Base-by-base conservation (phyloP, 23 red algal species). In the Gracilaria caudata region DNA sequence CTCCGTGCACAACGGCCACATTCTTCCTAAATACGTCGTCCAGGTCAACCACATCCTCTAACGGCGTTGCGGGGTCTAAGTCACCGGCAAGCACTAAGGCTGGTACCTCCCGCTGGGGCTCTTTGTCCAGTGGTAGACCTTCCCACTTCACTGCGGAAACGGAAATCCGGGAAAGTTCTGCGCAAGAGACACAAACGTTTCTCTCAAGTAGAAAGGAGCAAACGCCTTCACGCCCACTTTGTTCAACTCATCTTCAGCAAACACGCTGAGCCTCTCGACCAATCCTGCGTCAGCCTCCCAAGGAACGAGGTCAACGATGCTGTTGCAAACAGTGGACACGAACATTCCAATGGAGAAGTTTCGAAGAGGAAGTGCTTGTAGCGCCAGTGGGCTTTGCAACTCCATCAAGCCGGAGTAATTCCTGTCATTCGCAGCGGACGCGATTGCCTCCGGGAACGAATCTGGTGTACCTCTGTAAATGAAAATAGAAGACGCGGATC, bases 341-440 rank as follows among this genome's bases (percentile, higher is more conserved):
- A 23, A 28, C 60, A 65, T 65, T 65, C n/a, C 60, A 34, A 65
- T 65, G 0, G 60, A 65, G 26, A 28, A 65, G 60, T 65, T 65
- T 2, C 60, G 60, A 7, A 65, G 60, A 65, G 60, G 60, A 29
- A 17, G 26, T 19, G 29, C 25, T 6, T 6, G 12, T 17, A 23
- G 60, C 26, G 1, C 60, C 25, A 65, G 49, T 4, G 4, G 1
- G n/a, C 32, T 30, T 16, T 30, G 60, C 60, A 1, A 32, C 7
- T 7, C 60, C 32, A 29, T 8, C 24, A 65, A 34, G 60, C 1
- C 60, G 1, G 60, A 29, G 60, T 65, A 65, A 23, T 65, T 65
- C 32, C 20, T 65, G 5, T 65, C 60, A 65, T 19, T 35, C 1
- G 60, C 60, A 34, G 60, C 60, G 23, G 60, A 65, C 0, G 60